A percentile compares a stretch with the other conserved stretches of the same genome.
These are phyloP conservation scores for Spergularia azorica DNA, from an alignment of 179 eudicot species.

Conservation along the genomic window DNA sequence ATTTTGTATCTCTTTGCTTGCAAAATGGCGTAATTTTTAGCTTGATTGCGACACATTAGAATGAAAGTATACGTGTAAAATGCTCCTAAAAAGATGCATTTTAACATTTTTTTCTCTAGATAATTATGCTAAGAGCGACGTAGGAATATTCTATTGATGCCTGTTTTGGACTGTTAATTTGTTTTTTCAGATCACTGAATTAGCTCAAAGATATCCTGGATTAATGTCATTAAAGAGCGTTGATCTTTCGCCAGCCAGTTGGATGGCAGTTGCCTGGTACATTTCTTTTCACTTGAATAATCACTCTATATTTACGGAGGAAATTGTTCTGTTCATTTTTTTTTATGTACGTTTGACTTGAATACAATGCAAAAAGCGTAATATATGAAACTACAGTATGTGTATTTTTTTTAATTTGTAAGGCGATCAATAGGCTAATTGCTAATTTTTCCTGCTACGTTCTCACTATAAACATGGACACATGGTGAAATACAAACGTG, in stretches of 20 bases:
- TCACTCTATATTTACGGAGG: too few relatives aligned
- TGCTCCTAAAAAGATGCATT: too few relatives aligned
- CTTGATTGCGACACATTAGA: constrained; percentile 17
- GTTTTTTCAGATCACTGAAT: constrained; percentile 30
- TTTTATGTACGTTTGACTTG: too few relatives aligned
- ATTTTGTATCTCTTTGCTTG: background rate
- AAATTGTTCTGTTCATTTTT: too few relatives aligned
- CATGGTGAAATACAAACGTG: too few relatives aligned
- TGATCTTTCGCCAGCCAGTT: constrained; percentile 98
- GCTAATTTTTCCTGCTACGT: too few relatives aligned
- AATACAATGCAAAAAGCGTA: too few relatives aligned
- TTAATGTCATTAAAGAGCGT: constrained; percentile 83
- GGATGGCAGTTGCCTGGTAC: constrained; percentile 98
- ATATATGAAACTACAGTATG: too few relatives aligned
- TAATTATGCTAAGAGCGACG: background rate
- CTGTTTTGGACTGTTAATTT: background rate
- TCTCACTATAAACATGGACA: too few relatives aligned
- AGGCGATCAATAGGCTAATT: too few relatives aligned
- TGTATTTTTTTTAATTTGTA: too few relatives aligned
- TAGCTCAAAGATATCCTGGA: constrained; percentile 77
- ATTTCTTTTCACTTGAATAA: background rate
- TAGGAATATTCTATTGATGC: constrained; percentile 15
- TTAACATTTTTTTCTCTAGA: too few relatives aligned
- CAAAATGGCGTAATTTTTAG: background rate
- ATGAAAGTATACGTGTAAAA: background rate